Conservation (phyloP, 192 early-diverging fungal species). For the Chytriomyces sp. region DNA sequence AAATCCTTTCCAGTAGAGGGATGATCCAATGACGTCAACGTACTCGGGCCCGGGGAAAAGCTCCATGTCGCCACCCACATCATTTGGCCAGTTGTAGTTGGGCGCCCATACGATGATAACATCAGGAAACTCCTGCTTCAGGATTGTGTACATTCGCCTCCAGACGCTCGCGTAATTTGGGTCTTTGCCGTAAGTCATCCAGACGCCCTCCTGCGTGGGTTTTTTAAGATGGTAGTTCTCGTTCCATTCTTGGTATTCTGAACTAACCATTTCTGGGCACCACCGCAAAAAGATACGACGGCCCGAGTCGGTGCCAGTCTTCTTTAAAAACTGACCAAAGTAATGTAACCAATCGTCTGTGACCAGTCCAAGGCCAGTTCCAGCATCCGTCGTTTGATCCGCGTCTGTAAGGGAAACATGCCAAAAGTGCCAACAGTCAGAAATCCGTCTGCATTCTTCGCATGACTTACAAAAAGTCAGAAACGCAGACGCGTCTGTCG, state of each 20-base stretch:
- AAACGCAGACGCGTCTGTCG: constrained; percentile 1
- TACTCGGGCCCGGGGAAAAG: constrained; percentile 18
- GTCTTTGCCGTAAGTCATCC: constrained; percentile 18
- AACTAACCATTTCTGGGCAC: too few relatives aligned
- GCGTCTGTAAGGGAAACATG: not conserved
- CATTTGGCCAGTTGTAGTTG: constrained; percentile 11
- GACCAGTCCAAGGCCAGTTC: not conserved
- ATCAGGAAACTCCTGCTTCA: not conserved
- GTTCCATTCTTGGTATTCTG: not conserved
- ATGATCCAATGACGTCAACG: constrained; percentile 20
- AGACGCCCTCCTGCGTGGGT: not conserved
- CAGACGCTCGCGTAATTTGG: constrained; percentile 6
- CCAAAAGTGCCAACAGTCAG: too few relatives aligned
- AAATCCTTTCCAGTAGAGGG: constrained; percentile 29
- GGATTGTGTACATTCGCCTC: constrained; percentile 23
- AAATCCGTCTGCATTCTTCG: not conserved
- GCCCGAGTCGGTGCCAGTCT: not conserved
- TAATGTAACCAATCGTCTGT: not conserved
- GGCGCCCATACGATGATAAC: constrained; percentile 20
- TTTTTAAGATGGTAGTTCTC: not conserved
- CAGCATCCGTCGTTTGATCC: not conserved
- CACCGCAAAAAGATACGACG: not conserved
- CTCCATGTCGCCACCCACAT: not conserved
- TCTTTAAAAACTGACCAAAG: not conserved
- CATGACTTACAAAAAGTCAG: not conserved